A percentile compares a stretch with the other conserved stretches of the same genome.
Conservation (phyloP, 202 grass and related monocot species). For the Panicum hallii region DNA sequence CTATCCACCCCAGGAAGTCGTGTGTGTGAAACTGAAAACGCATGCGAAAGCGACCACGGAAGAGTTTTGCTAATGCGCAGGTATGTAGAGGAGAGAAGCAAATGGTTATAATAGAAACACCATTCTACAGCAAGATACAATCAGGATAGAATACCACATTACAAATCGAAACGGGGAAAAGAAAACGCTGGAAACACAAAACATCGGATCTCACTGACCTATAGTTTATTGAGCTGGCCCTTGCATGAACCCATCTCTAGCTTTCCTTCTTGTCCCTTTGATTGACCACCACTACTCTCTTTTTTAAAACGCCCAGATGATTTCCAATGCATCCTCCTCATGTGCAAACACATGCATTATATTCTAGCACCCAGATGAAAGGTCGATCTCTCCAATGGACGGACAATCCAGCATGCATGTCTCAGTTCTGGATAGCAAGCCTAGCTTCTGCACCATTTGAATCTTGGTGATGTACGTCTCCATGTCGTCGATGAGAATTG, state of each 20-base stretch:
- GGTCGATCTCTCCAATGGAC: constrained; percentile 24
- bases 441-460: constrained; percentile 14
- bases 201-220: constrained; percentile 67
- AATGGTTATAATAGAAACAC: constrained; percentile 47
- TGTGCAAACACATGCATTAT: constrained; percentile 48
- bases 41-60: constrained; percentile 19
- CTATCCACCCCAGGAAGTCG: not conserved
- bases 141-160: constrained; percentile 54
- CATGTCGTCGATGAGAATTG: constrained; percentile 5
- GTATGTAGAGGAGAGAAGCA: constrained; percentile 44
- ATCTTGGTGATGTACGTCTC: constrained; percentile 20
- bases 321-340: constrained; percentile 23
- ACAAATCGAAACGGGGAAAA: constrained; percentile 45
- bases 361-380: constrained; percentile 38
- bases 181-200: constrained; percentile 53
- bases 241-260: constrained; percentile 42
- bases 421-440: not conserved
- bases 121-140: constrained; percentile 58
- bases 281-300: not conserved
- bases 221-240: constrained; percentile 47
- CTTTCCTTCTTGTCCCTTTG: not conserved
- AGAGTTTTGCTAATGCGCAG: constrained; percentile 14
- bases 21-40: not conserved
- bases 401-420: constrained; percentile 37
- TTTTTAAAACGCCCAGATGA: not conserved